Evolutionary conservation across 148 eudicot species (phyloP).

Genomic region (Rhododendron vialii): DNA sequence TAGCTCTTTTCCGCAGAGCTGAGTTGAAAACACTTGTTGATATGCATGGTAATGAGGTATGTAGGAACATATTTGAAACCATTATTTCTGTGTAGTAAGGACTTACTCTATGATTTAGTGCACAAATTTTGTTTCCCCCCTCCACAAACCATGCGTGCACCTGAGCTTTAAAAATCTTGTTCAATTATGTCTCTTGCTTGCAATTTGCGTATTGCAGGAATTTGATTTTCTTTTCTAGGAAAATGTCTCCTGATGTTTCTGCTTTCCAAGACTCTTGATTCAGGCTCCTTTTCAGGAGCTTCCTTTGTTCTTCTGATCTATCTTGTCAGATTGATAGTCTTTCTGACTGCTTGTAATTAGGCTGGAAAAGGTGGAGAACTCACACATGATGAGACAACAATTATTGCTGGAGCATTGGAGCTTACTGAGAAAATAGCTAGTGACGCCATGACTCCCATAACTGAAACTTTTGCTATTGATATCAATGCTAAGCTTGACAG

Average conservation of each 20-base stretch:
- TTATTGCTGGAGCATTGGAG: slow-evolving; percentile 89
- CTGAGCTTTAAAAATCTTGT: neutral
- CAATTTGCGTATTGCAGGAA: neutral
- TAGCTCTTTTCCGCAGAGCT: slow-evolving; percentile 57
- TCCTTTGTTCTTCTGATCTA: slow-evolving; percentile 1
- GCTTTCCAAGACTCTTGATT: neutral
- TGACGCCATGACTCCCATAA: slow-evolving; percentile 85
- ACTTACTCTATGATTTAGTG: neutral
- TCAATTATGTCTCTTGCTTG: neutral
- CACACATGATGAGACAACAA: slow-evolving; percentile 93
- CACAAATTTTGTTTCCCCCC: neutral
- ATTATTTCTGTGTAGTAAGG: neutral
- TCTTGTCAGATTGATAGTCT: neutral
- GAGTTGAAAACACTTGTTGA: slow-evolving; percentile 62
- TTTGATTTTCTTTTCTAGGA: neutral
- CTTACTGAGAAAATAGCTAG: slow-evolving; percentile 74
- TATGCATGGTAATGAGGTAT: slow-evolving; percentile 61
- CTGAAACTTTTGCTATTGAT: slow-evolving; percentile 71
- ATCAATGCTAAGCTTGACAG: slow-evolving; percentile 77
- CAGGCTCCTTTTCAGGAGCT: neutral
- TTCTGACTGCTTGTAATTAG: slow-evolving; percentile 25
- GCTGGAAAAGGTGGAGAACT: slow-evolving; percentile 97
- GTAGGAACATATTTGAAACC: neutral
- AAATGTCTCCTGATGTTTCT: neutral
- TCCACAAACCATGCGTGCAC: neutral